phyloP scores from a whole-genome alignment of 2,329 filamentous ascomycete genomes.

The Calonectria pteridis region DNA sequence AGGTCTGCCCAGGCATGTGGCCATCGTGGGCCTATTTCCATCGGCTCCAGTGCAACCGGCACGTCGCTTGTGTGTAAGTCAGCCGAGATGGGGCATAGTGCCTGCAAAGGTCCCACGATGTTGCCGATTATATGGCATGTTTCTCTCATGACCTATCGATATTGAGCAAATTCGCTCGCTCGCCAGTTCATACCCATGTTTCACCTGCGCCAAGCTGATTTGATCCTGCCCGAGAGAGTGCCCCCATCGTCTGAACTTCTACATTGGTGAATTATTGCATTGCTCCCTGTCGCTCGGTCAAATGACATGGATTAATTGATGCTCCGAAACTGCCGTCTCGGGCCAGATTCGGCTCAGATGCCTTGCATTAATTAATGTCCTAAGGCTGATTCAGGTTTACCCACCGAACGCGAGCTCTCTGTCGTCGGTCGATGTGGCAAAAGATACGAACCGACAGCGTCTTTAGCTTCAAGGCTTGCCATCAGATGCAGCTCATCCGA shows the following conservation, averaged over 20 bases:
- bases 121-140: conserved; percentile 30
- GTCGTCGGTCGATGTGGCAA: conserved; percentile 1
- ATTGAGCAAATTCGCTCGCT: conserved; percentile 24
- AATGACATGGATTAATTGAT: conserved; percentile 5
- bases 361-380: conserved; percentile 12
- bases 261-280: conserved; percentile 3
- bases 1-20: background rate
- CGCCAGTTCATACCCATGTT: conserved; percentile 32
- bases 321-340: background rate
- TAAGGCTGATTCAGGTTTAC: conserved; percentile 10
- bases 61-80: conserved; percentile 30
- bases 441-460: background rate
- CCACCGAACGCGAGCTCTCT: background rate
- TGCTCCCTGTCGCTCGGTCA: conserved; percentile 11
- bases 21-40: conserved; percentile 31
- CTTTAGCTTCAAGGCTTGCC: background rate
- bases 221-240: conserved; percentile 1
- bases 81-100: conserved; percentile 25
- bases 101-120: conserved; percentile 38
- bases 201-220: conserved; percentile 7
- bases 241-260: background rate
- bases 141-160: conserved; percentile 37
- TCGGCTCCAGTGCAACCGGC: conserved; percentile 36
- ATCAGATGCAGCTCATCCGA: conserved; percentile 2
- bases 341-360: background rate